Evolutionary conservation across 352 stramenopile species (phyloP), one percentile per base, ranked within the genome.

Genomic region (Pythium sukuiense): DNA sequence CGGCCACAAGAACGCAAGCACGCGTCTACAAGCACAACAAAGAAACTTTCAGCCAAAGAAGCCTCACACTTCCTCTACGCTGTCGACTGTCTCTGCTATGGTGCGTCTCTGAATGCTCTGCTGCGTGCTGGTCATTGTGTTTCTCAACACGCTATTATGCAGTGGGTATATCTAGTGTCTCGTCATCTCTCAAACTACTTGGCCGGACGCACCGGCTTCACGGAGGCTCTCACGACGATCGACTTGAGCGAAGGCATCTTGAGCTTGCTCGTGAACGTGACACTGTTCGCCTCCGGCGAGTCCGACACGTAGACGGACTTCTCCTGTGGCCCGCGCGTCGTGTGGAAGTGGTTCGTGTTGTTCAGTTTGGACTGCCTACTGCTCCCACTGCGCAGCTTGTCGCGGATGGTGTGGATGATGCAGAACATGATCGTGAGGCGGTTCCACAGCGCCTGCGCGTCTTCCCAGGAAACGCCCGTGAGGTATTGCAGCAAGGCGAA

Each of bases 341-440:
- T 65, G 46, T 65, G 56, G 45, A 58, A 37, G 26, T 33, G 46
- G 56, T 55, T 63, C 14, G 56, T 55, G 43, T 63, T 63, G n/a
- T n/a, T n/a, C 41, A 60, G 9, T 33, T 49, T 50, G n/a, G 33
- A 54, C 32, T 45, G 30, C 29, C 56, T 65, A 48, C 59, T 65
- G 12, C n/a, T 32, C 0, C 12, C 13, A 16, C 59, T 65, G 32
- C 49, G 49, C 20, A 67, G 18, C 41, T 67, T 67, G 12, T 61
- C 50, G 16, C 32, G 26, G 30, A 68, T 58, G 1, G 61, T 68
- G 8, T 41, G 26, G 8, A 68, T 26, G 14, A 68, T 58, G 33
- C 61, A 68, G 29, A 68, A 55, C 41, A 62, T 56, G 29, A 68
- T 48, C 29, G 62, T 69, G 33, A 69, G 45, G 7, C 62, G 62